Evolutionary conservation across 371 early-diverging fungal species (phyloP), one percentile per base, ranked within the genome.

Genomic region (Mucor saturninus): DNA sequence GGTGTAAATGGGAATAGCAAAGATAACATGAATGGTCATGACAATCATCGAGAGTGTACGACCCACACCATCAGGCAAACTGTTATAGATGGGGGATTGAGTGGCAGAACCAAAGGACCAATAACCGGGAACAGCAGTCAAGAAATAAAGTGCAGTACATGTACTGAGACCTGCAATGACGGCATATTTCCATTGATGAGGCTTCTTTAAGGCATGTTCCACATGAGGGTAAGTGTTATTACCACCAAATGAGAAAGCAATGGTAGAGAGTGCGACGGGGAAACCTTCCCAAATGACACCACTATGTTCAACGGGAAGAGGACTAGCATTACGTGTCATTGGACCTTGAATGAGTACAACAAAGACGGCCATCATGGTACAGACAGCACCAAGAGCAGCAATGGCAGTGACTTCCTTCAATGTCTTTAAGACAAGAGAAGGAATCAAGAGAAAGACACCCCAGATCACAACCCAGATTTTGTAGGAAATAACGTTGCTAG

Each of bases 1-100:
- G 52, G 93, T 76, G 62, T 92, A 85, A 29, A 95, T 86, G 2
- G 95, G 96, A 56, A 91, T 89, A 42, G 95, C 95, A n/a, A 94
- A 74, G 21, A 94, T 76, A 51, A 94, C 93, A 69, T 95, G 95
- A 37, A 90, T 84, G 0, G 93, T 92, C 74, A 95, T 90, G 67
- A 94, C 87, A 56, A 89, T 87, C 67, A 90, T 88, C 29, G 93
- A 84, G 39, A 87, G 67, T 5, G 79, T 83, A 29, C 86, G 77
- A 15, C 84, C 80, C 31, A 84, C 68, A 5, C 89, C 92, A 5
- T 73, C 63, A n/a, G 90, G 89, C 42, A 96, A 76, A 61, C 84
- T 88, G 61, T 82, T 68, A 66, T 92, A 87, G 42, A 96, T 89
- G 30, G 95, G 95, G 26, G 92, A 91, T 60, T 71, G 53, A 35